Evolutionary conservation across 2,329 filamentous ascomycete genomes (phyloP), one percentile per base, ranked within the genome.

Genomic region (Cladosporium phlei): DNA sequence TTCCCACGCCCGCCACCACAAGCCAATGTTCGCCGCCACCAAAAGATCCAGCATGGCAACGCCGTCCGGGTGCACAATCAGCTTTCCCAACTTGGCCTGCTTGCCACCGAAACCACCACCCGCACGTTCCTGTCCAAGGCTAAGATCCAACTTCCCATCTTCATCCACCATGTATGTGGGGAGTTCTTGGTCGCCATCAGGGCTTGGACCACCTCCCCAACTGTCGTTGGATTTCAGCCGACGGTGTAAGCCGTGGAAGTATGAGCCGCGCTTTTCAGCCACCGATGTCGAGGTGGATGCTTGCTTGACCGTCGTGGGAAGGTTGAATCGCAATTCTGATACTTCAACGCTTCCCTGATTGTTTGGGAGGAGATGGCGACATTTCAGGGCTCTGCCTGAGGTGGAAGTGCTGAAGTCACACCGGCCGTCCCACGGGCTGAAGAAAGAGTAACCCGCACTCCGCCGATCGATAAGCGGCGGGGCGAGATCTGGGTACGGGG

Each of bases 1-100:
- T 44, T 88, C 85, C 78, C 89, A 96, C 3, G 86, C 82, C 57
- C 83, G 82, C 90, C 91, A 97, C 88, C 90, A 98, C 12, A 97
- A 72, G 1, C 86, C 88, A 69, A 98, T 79, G 62, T 95, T 96
- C 9, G 89, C 86, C 3, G 91, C 88, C 16, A 98, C 88, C 0
- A 95, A 74, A 49, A 98, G 66, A 72, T 98, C 93, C 59, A 97
- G 68, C 91, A 98, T 97, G 72, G 95, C 95, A 54, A 95, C 69
- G 0, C 93, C 93, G 59, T 95, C 90, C 47, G 91, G 82, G 57
- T 89, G 80, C 28, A 98, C 77, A 42, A 97, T 88, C 42, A 98
- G 71, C 68, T 97, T 98, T 0, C 91, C 93, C 57, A 98, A 71
- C 70, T 98, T 98, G 3, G 88, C 90, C 59, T 87, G 80, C 64